These are phyloP conservation scores for Perkinsela sp. DNA, from an alignment of 208 protist species.

Conservation along the genomic window DNA sequence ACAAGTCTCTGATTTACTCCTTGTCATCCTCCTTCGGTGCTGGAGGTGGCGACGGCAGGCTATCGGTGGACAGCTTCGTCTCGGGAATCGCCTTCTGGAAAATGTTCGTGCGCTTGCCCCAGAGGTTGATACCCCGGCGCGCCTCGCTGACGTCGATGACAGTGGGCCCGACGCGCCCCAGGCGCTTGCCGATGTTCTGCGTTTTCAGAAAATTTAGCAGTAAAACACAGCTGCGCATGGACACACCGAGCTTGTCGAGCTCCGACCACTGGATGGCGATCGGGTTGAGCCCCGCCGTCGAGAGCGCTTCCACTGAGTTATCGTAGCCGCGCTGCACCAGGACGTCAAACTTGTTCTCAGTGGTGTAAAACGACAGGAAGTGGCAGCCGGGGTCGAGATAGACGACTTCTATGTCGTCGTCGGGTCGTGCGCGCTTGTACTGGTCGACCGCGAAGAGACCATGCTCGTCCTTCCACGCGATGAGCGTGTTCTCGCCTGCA, in stretches of 20 bases:
- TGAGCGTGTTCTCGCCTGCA: slow-evolving; percentile 40
- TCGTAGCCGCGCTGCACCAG: slow-evolving; percentile 62
- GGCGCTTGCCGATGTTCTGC: slow-evolving; percentile 13
- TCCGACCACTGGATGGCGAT: slow-evolving; percentile 69
- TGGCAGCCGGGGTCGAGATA: slow-evolving; percentile 64
- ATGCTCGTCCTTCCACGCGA: slow-evolving; percentile 68
- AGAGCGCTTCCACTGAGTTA: slow-evolving; percentile 50
- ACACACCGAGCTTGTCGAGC: slow-evolving; percentile 65
- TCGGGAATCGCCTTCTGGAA: too few relatives aligned
- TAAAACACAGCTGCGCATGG: slow-evolving; percentile 47
- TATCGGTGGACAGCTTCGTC: too few relatives aligned
- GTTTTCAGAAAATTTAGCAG: slow-evolving; percentile 45
- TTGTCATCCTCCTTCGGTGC: too few relatives aligned
- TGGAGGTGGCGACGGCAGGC: too few relatives aligned
- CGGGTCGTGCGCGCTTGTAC: slow-evolving; percentile 19
- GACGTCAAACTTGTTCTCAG: slow-evolving; percentile 40
- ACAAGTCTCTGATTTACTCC: too few relatives aligned
- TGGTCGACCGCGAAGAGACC: slow-evolving; percentile 59
- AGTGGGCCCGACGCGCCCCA: neutral
- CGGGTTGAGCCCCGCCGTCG: slow-evolving; percentile 43
- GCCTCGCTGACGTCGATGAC: neutral
- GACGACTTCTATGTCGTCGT: slow-evolving; percentile 14
- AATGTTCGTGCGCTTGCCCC: neutral
- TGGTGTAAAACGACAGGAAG: slow-evolving; percentile 58
- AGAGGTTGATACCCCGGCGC: neutral